A percentile compares a stretch with the other conserved stretches of the same genome.
Evolutionary conservation across 73 alveolate genomes (phyloP).

Genomic region (Halteria grandinella): DNA sequence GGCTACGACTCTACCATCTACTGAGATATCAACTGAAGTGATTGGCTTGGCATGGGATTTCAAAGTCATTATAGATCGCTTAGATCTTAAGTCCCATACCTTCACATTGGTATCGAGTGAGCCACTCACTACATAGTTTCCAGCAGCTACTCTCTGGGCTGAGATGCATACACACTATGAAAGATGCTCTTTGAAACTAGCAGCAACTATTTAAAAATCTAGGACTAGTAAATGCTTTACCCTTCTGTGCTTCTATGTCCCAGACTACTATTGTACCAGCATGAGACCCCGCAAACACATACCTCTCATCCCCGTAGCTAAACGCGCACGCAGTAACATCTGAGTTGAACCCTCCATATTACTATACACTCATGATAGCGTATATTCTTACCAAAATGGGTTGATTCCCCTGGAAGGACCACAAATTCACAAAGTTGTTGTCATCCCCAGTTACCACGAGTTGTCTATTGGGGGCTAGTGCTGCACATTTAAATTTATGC

Average conservation of each 20-base stretch:
- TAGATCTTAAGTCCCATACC: slow-evolving; percentile 65
- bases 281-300: slow-evolving; percentile 57
- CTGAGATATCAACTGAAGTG: slow-evolving; percentile 67
- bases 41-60: slow-evolving; percentile 66
- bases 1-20: slow-evolving; percentile 59
- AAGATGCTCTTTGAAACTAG: slow-evolving; percentile 66
- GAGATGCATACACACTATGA: slow-evolving; percentile 48
- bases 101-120: slow-evolving; percentile 68
- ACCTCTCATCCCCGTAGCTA: slow-evolving; percentile 32
- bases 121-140: slow-evolving; percentile 57
- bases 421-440: slow-evolving; percentile 48
- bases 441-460: slow-evolving; percentile 64
- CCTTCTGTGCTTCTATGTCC: slow-evolving; percentile 58
- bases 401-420: slow-evolving; percentile 48
- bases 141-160: slow-evolving; percentile 14
- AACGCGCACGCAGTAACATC: slow-evolving; percentile 56
- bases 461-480: slow-evolving; percentile 55
- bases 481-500: slow-evolving; percentile 52
- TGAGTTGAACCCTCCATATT: slow-evolving; percentile 53
- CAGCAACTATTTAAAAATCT: slow-evolving; percentile 14
- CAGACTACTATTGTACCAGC: slow-evolving; percentile 68
- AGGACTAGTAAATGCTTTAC: not conserved
- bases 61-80: slow-evolving; percentile 56
- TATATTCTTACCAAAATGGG: slow-evolving; percentile 46
- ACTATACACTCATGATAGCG: not conserved